Evolutionary conservation across 257 asterid genomes (phyloP), one percentile per base, ranked within the genome.

Genomic region (Salvia hispanica): DNA sequence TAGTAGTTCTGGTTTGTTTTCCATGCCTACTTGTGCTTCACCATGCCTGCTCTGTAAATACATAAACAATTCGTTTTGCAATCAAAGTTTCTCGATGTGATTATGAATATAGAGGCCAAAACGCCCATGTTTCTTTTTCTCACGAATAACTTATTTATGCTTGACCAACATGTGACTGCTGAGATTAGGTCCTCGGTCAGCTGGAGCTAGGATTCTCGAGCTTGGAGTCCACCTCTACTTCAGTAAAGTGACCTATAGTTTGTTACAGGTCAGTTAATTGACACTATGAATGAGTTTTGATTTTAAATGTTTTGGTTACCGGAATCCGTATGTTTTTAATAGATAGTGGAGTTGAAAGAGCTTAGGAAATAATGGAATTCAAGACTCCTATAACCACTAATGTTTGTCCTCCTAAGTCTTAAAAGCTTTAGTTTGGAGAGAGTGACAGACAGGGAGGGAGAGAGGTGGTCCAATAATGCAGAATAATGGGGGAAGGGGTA

Each of bases 41-140:
- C 31, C 46, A n/a, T 69, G 62, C 47, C 54, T 46, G 7, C 51
- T 54, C 21, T 75, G 72, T 79, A 79, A 69, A 76, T 76, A 44
- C 50, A 60, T 40, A 51, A 18, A 64, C 15, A 8, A 68, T 76
- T 72, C 42, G 28, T 64, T 75, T n/a, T 67, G 58, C 70, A 57
- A 28, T 34, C 53, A 67, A 16, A 28, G 34, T 48, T 46, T 44
- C 33, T 15, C 21, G 56, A 46, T 28, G 37, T 57, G 54, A 33
- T 57, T 37, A 42, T 40, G 33, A 34, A 66, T 16, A 3, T 39
- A n/a, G 40, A 62, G 53, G 68, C 25, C 39, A 56, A 13, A 42
- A 16, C 31, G 28, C 55, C n/a, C 14, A 13, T 47, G 36, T 7
- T 64, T 47, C 45, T 31, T 15, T 48, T 34, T 34, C 8, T 39